These are phyloP conservation scores for Avicennia marina DNA, from an alignment of 257 asterid species.

Conservation along the genomic window DNA sequence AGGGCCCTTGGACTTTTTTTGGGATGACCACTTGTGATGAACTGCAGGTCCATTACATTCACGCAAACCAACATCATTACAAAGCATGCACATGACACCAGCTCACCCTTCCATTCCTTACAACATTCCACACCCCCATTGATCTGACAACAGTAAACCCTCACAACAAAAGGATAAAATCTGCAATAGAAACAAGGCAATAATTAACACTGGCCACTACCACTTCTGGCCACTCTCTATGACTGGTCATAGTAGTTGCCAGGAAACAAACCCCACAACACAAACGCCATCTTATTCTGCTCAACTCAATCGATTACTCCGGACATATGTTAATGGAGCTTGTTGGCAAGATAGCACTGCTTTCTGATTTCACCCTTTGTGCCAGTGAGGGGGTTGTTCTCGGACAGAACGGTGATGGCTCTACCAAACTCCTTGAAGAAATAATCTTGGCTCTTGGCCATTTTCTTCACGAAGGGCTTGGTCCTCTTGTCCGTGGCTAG, in stretches of 20 bases:
- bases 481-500: slow-evolving; percentile 74
- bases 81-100: slow-evolving; percentile 18
- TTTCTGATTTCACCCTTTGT: slow-evolving; percentile 78
- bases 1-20: slow-evolving; percentile 11
- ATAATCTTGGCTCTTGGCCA: slow-evolving; percentile 83
- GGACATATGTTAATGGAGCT: slow-evolving; percentile 35
- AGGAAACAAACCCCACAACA: not conserved
- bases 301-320: not conserved
- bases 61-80: slow-evolving; percentile 12
- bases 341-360: slow-evolving; percentile 82
- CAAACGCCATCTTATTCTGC: slow-evolving; percentile 21
- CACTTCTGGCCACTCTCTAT: slow-evolving; percentile 3
- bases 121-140: slow-evolving; percentile 22
- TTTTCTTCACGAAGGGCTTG: slow-evolving; percentile 75
- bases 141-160: not conserved
- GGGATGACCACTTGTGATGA: not conserved
- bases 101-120: slow-evolving; percentile 17
- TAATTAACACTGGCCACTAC: slow-evolving; percentile 14
- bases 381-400: slow-evolving; percentile 92
- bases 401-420: slow-evolving; percentile 74
- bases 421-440: slow-evolving; percentile 69
- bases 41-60: not conserved
- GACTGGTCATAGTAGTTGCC: not conserved
- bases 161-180: not conserved
- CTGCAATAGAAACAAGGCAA: slow-evolving; percentile 16